Base-by-base conservation (phyloP, 208 protist species). In the Trypanosomatidae sp. region DNA sequence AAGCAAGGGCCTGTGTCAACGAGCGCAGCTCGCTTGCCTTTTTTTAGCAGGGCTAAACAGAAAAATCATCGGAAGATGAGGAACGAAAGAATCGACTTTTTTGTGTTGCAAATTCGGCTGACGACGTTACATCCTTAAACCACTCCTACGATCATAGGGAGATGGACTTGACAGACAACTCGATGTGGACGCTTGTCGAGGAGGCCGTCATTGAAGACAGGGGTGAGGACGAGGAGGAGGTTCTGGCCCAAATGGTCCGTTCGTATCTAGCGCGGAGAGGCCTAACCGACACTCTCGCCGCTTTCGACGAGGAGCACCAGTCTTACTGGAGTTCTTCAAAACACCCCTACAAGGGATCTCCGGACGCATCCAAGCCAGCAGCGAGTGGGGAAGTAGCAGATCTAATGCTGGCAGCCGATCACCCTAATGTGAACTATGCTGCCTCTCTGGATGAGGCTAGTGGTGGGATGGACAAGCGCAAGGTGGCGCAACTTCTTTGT, bases 201-300 rank as follows among this genome's bases (percentile, higher is more conserved):
- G 86, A 91, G 71, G 88, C 88, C 2, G 88, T 90, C 33, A 84
- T 90, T 22, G 76, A 74, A n/a, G 88, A 92, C 69, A 77, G 76
- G 6, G 83, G 82, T 3, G 82, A 82, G 36, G 82, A 94, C 49
- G 91, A 95, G 59, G 86, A 95, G 78, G 65, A 53, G 36, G 69
- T 76, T n/a, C 60, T 95, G 36, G 60, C 79, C 6, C 71, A 81
- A 28, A 84, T 95, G 66, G 67, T 93, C 36, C 88, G 85, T 43
- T 91, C 91, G 10, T 92, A 93, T 66, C 78, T 95, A 5, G 73
- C 81, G 17, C 74, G 86, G 2, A 79, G 81, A n/a, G 91, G 91
- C 3, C 75, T 93, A 43, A 74, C 87, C 1, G 83, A 91, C 59
- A 90, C 91, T 0, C 78, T 93, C 17, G 66, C 60, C 30, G 78